Conservation (phyloP, 2,329 filamentous ascomycete species). For the Stromatinia cepivora region DNA sequence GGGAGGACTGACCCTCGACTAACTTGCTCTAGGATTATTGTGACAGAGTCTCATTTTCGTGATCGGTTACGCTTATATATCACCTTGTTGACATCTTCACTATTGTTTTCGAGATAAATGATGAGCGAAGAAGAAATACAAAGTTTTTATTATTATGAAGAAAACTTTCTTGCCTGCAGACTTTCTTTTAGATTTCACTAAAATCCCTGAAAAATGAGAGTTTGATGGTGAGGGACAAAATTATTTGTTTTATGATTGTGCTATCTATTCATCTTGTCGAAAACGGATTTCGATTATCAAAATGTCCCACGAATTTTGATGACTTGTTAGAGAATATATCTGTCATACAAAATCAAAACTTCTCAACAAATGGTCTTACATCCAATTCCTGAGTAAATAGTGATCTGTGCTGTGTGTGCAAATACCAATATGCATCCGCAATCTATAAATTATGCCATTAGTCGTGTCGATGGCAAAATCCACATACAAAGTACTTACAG, state of each 20-base stretch:
- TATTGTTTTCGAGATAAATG: conserved; percentile 91
- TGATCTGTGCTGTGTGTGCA: conserved; percentile 78
- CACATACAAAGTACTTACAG: conserved; percentile 53
- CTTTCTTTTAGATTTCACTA: conserved; percentile 59
- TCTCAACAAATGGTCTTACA: conserved; percentile 77
- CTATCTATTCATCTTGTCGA: neutral
- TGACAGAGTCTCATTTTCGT: neutral
- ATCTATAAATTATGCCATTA: conserved; percentile 56
- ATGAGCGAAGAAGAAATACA: conserved; percentile 77
- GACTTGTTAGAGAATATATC: neutral
- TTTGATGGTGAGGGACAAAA: conserved; percentile 85
- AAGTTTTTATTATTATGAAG: conserved; percentile 44
- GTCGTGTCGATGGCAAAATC: neutral
- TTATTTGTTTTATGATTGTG: neutral
- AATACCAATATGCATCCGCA: conserved; percentile 75
- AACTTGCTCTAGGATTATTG: conserved; percentile 27
- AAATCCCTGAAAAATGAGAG: conserved; percentile 63
- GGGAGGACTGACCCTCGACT: conserved; percentile 35
- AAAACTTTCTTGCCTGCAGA: conserved; percentile 76
- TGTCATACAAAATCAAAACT: conserved; percentile 48
- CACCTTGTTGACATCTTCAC: conserved; percentile 68
- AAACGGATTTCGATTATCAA: neutral
- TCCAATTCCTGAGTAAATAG: conserved; percentile 83
- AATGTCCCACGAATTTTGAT: neutral
- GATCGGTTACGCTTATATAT: conserved; percentile 70